Base-by-base conservation (phyloP, 345 rosid genomes). In the Populus tremula region DNA sequence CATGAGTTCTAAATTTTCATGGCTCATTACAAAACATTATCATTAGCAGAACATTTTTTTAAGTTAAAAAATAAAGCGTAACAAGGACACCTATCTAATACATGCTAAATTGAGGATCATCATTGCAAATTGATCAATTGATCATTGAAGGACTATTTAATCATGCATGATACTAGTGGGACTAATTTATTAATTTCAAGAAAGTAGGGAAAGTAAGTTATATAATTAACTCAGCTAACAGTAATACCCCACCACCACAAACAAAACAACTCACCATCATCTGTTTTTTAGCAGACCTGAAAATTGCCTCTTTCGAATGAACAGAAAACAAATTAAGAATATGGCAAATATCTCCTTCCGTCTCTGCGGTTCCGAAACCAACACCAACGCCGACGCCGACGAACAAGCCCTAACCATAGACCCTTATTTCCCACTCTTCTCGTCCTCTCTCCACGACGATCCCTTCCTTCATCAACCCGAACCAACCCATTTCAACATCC, bases 291-390 rank as follows among this genome's bases (percentile, higher is more conserved):
- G 17, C 16, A 47, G 17, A 47, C 50, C 50, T 9, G 63, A n/a
- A 5, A n/a, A 21, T 56, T 56, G 4, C 63, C 12, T 56, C 63
- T 21, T 9, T 3, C 1, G 63, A 23, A n/a, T n/a, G 63, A 56
- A 10, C 29, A 56, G 63, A 54, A 73, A 53, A 53, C 21, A 20
- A 18, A 50, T 50, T 17, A 50, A 53, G 8, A 59, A 23, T 45
- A 89, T 86, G 90, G 87, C 87, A 38, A 85, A 85, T 59, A 71
- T 84, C 78, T 84, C 90, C 67, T 83, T 62, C 87, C 82, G 86
- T 77, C 87, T 76, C 81, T 79, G 54, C 85, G 82, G 73, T 38
- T 39, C 78, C 71, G 0, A 69, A 64, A 13, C 67, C 64, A 2
- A 25, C 43, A 1, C 50, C 84, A 81, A 82, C 71, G 67, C 69